Evolutionary conservation across 2,329 filamentous ascomycete species (phyloP).

Genomic region (Dissoconium aciculare): DNA sequence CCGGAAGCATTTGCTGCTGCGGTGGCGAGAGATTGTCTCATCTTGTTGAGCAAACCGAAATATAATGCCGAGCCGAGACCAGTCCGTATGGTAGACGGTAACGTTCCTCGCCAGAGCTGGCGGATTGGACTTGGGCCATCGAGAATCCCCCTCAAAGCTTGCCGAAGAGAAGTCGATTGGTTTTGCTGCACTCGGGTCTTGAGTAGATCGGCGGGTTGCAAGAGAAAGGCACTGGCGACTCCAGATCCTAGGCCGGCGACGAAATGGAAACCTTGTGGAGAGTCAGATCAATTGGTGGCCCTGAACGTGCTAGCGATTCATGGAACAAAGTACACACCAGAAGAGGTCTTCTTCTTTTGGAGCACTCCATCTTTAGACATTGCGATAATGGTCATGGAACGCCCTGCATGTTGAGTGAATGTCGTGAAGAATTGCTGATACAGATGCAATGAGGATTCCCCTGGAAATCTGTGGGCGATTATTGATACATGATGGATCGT

Average conservation of each 20-base stretch:
- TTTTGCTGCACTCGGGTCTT: conserved; percentile 94
- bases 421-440: too few relatives aligned
- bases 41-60: conserved; percentile 67
- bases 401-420: too few relatives aligned
- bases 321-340: not conserved
- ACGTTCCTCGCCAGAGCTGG: conserved; percentile 79
- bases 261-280: conserved; percentile 59
- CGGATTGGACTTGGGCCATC: conserved; percentile 50
- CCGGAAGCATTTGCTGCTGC: conserved; percentile 4
- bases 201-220: conserved; percentile 89
- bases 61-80: conserved; percentile 88
- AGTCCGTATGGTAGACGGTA: conserved; percentile 84
- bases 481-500: too few relatives aligned
- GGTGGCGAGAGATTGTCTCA: conserved; percentile 29
- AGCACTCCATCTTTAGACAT: conserved; percentile 5
- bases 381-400: too few relatives aligned
- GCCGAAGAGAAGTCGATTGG: conserved; percentile 47
- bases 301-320: not conserved
- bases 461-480: too few relatives aligned
- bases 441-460: too few relatives aligned
- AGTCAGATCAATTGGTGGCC: not conserved
- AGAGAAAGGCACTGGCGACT: conserved; percentile 70
- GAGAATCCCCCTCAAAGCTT: conserved; percentile 56
- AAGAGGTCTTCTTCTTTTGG: not conserved
- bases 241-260: conserved; percentile 76